Evolutionary conservation across 176 grass and related monocot species (phyloP), one percentile per base, ranked within the genome.

Genomic region (Otatea glauca): DNA sequence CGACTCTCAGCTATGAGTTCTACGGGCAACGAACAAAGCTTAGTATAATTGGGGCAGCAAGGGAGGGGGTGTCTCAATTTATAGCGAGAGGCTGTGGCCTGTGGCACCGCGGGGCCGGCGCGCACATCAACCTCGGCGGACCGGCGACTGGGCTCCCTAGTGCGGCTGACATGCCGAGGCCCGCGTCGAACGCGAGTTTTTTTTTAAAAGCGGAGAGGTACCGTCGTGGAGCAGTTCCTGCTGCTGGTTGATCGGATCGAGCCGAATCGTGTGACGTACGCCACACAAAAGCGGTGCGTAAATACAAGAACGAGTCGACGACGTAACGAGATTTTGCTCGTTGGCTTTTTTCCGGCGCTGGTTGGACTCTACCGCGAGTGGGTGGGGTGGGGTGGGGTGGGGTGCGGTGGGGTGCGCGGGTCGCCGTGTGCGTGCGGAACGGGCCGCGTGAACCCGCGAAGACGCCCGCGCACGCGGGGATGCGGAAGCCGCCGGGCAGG

Each of bases 1-100:
- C 23, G 70, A n/a, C n/a, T n/a, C n/a, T n/a, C n/a, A n/a, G 88
- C 77, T 83, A 80, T 47, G 69, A 61, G 16, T 11, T 3, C 69
- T 42, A 68, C 42, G 80, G 32, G 7, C 3, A 17, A 17, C 25
- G 56, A 44, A 23, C 10, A 43, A 3, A 6, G 15, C 10, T 2
- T 17, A 5, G 49, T 59, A 13, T 20, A 6, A 1, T 39, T n/a
- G 49, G 47, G 18, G 5, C 11, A 23, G 74, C 66, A 65, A 56
- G 17, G 29, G 14, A 49, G 25, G 68, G 1, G 7, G 55, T 38
- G 48, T 3, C 6, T 4, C 7, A 1, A 4, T 79, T 84, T 88
- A 89, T 89, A 89, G 38, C 6, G 42, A 4, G 25, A 5, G 41
- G 24, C 59, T 1, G 4, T 62, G 76, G 42, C 35, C 54, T 7